Evolutionary conservation across 202 grass and related monocot species (phyloP).

Genomic region (Zoysia matrella): DNA sequence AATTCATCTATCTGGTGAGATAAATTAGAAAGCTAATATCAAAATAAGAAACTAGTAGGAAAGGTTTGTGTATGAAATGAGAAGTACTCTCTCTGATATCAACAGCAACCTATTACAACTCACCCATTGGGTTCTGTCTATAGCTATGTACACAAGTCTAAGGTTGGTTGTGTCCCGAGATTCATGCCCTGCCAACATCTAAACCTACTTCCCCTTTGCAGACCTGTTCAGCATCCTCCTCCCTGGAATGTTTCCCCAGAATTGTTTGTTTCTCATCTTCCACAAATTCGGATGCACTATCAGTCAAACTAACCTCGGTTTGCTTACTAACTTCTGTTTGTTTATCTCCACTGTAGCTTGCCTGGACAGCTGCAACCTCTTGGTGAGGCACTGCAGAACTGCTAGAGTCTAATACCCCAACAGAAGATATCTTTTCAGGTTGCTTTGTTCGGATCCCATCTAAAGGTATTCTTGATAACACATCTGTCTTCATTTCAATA

Average conservation of each 20-base stretch:
- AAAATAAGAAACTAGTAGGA: conserved; percentile 37
- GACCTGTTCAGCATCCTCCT: conserved; percentile 44
- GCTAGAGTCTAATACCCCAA: conserved; percentile 48
- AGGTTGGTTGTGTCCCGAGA: conserved; percentile 36
- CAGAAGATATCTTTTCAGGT: conserved; percentile 37
- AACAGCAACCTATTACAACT: conserved; percentile 41
- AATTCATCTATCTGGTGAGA: conserved; percentile 29
- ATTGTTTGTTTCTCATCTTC: conserved; percentile 53
- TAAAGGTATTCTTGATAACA: conserved; percentile 65
- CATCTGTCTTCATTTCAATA: conserved; percentile 63
- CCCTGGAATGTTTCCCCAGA: conserved; percentile 52
- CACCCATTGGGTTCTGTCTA: conserved; percentile 40
- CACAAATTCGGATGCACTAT: conserved; percentile 13
- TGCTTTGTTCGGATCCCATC: conserved; percentile 44
- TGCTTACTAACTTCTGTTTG: conserved; percentile 42
- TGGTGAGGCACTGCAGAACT: conserved; percentile 62
- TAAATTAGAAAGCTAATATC: conserved; percentile 15
- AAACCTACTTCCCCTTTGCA: conserved; percentile 41
- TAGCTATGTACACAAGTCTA: conserved; percentile 59
- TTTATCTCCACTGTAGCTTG: conserved; percentile 35
- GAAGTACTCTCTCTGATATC: conserved; percentile 35
- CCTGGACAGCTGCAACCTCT: conserved; percentile 43
- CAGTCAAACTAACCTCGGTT: conserved; percentile 43
- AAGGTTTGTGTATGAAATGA: conserved; percentile 27
- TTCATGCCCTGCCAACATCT: conserved; percentile 50